Conservation (phyloP, 805 yeast species). For the Lipomyces sp. region DNA sequence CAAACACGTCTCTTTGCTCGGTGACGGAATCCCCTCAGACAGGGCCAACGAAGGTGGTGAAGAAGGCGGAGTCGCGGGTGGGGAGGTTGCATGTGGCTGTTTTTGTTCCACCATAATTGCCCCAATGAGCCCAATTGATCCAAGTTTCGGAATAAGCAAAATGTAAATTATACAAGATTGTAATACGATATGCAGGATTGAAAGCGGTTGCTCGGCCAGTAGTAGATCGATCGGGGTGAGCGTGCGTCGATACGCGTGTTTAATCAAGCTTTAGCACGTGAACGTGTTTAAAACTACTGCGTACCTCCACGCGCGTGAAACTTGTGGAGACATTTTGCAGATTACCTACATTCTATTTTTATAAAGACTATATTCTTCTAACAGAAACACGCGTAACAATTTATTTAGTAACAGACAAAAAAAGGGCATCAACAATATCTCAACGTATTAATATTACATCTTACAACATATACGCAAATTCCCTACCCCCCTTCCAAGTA, state of each 20-base stretch:
- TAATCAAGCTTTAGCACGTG: background rate
- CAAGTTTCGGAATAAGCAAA: constrained; percentile 1
- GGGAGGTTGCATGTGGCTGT: background rate
- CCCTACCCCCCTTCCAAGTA: background rate
- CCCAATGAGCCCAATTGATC: background rate
- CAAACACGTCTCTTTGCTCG: background rate
- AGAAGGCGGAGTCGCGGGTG: background rate
- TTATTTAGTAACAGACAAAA: background rate
- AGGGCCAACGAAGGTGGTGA: background rate
- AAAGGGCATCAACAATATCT: background rate
- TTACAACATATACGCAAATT: background rate
- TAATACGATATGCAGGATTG: background rate
- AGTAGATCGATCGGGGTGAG: background rate
- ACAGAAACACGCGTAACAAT: constrained; percentile 1
- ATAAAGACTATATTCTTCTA: background rate
- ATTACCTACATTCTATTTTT: no score
- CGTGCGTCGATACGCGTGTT: background rate
- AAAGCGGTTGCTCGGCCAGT: background rate
- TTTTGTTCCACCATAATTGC: background rate
- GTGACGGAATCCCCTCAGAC: background rate
- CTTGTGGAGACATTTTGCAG: no score
- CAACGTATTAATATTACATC: background rate
- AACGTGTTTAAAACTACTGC: no score
- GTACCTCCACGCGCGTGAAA: no score
- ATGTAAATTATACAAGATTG: background rate